Base-by-base conservation (phyloP, 106 monocot species). In the Allium cepa region DNA sequence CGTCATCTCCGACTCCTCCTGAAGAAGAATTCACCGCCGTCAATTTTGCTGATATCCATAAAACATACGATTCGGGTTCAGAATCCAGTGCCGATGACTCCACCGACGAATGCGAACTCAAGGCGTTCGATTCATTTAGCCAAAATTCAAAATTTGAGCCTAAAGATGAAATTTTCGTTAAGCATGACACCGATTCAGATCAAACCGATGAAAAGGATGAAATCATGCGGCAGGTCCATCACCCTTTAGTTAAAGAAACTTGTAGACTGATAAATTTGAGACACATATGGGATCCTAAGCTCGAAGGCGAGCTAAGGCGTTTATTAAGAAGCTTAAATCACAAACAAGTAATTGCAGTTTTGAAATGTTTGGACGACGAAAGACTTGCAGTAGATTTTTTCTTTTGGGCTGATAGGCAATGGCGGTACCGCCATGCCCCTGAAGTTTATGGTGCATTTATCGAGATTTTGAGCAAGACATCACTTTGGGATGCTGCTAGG, bases 351-450 rank as follows among this genome's bases (percentile, higher is more conserved):
- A 62, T 62, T 28, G 79, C 89, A 10, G 86, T 97, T 26, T 82
- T 97, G 59, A 80, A 80, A 13, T 64, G 64, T 56, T 86, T 82
- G 70, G 47, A 78, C 5, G 97, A 97, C 50, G 69, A 69, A 27
- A 88, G 96, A 46, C 11, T 75, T 11, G 72, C 92, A n/a, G 81
- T 84, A 26, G 79, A 68, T 63, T 92, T 89, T 75, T 97, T 97
- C 77, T 80, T 69, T 67, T 97, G 97, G 97, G 92, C 86, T 28
- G 84, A 89, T 48, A 77, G 97, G 9, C 97, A 97, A 45, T 97
- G 97, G 97, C 75, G 87, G 48, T 97, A 97, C 76, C 77, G 89
- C 11, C 97, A 97, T 56, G 57, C 82, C 13, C 86, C 82, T 2
- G 84, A 87, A 57, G 89, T 76, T 17, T 97, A 82, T 70, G 66